Conservation (phyloP, 805 yeast species). For the Scheffersomyces amazonensis region DNA sequence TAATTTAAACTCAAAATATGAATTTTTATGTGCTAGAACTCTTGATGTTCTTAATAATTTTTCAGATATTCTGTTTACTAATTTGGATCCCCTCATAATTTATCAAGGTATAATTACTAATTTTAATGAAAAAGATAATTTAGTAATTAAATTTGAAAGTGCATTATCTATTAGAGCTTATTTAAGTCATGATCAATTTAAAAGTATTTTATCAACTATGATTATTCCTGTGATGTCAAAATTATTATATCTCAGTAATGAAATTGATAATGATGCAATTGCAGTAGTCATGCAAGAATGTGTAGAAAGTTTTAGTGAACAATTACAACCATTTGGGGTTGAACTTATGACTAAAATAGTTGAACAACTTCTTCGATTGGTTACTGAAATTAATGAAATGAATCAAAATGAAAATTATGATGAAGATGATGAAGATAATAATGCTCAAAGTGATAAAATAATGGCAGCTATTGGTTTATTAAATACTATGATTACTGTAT, state of each 20-base stretch:
- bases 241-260: constrained; percentile 68
- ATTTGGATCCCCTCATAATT: constrained; percentile 18
- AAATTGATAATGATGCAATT: constrained; percentile 82
- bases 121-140: constrained; percentile 30
- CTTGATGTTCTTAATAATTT: constrained; percentile 65
- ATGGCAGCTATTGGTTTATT: constrained; percentile 81
- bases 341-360: constrained; percentile 54
- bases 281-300: constrained; percentile 94
- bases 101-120: constrained; percentile 33
- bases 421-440: constrained; percentile 23
- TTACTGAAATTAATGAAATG: constrained; percentile 35
- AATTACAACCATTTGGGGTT: constrained; percentile 80
- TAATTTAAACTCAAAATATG: constrained; percentile 56
- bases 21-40: constrained; percentile 74
- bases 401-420: constrained; percentile 36
- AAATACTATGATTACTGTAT: constrained; percentile 77
- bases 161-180: constrained; percentile 84
- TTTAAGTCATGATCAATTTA: constrained; percentile 60
- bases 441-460: constrained; percentile 59
- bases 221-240: constrained; percentile 83
- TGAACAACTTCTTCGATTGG: constrained; percentile 57
- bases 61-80: constrained; percentile 53
- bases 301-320: constrained; percentile 83
- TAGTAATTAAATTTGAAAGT: constrained; percentile 80
- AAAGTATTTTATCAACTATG: constrained; percentile 61